Evolutionary conservation across 2,329 filamentous ascomycete genomes (phyloP).

Genomic region (Huntiella omanensis): DNA sequence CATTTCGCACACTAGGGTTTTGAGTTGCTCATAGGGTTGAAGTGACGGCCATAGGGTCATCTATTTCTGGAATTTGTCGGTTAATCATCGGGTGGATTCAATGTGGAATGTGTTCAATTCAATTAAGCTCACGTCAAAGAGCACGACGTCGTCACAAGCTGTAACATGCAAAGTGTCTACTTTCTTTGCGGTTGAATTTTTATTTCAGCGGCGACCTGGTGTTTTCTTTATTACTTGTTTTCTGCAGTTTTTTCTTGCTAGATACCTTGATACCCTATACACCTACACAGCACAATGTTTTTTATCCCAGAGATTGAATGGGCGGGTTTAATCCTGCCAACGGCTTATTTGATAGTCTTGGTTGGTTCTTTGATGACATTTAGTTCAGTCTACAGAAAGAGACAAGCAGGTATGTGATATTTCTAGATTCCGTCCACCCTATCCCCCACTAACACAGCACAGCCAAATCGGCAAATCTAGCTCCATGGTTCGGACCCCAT

Average conservation of each 20-base stretch:
- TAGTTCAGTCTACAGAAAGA: conserved; percentile 78
- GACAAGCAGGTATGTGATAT: conserved; percentile 53
- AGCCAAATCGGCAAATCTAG: conserved; percentile 63
- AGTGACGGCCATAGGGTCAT: no score
- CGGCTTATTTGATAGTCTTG: conserved; percentile 78
- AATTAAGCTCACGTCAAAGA: no score
- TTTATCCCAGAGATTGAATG: conserved; percentile 43
- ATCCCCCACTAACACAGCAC: background rate
- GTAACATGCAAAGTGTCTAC: no score
- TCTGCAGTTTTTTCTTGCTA: background rate
- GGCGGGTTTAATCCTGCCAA: conserved; percentile 67
- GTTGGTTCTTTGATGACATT: conserved; percentile 80
- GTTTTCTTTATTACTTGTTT: background rate
- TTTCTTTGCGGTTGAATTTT: background rate
- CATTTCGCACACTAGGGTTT: no score
- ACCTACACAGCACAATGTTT: conserved; percentile 22
- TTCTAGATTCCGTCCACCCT: conserved; percentile 12
- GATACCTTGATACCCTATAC: background rate
- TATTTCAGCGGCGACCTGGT: background rate
- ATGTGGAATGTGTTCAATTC: no score
- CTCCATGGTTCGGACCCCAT: conserved; percentile 86
- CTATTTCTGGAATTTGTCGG: no score
- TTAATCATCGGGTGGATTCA: no score
- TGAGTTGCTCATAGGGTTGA: no score
- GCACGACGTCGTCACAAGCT: no score